phyloP scores from a whole-genome alignment of 768 basidiomycete genomes.

The Mycena olivaceomarginata region DNA sequence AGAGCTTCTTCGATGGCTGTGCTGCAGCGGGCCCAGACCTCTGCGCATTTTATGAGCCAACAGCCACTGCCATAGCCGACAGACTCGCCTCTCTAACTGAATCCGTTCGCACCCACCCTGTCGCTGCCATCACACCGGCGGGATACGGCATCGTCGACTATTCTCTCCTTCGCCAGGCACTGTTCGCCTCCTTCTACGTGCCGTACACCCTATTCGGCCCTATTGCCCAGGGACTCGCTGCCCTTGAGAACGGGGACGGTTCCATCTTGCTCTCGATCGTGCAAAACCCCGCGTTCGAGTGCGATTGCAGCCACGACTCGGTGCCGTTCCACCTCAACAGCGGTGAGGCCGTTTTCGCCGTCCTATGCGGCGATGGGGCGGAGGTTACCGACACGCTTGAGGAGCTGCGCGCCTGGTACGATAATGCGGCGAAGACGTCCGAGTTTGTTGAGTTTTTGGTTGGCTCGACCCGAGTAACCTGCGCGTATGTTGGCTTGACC shows the following conservation, averaged over 20 bases:
- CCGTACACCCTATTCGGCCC: constrained; percentile 43
- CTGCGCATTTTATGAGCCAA: constrained; percentile 50
- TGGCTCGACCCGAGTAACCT: constrained; percentile 39
- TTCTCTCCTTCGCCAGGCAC: constrained; percentile 36
- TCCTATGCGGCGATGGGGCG: constrained; percentile 46
- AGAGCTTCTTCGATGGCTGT: constrained; percentile 50
- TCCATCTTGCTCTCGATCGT: constrained; percentile 31
- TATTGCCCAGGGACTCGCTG: constrained; percentile 48
- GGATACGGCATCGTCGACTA: constrained; percentile 53
- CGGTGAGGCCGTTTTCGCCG: constrained; percentile 12
- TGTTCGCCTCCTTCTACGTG: constrained; percentile 48
- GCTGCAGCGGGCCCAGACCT: constrained; percentile 46
- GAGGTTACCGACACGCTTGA: constrained; percentile 38
- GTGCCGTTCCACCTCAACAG: constrained; percentile 17
- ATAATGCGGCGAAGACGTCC: constrained; percentile 35
- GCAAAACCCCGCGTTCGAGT: constrained; percentile 2
- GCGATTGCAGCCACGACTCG: constrained; percentile 22
- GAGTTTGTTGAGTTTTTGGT: constrained; percentile 45
- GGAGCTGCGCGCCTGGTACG: constrained; percentile 37
- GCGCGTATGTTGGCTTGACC: constrained; percentile 38
- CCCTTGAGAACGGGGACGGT: constrained; percentile 51
- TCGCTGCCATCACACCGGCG: constrained; percentile 44
- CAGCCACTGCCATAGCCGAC: constrained; percentile 41
- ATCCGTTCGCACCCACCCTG: constrained; percentile 41
- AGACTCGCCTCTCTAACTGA: constrained; percentile 43